Percentiles rank a stretch among this genome's conserved stretches.
These are phyloP conservation scores for Meyerozyma elateridarum DNA, from an alignment of 1,139 yeast genomes.

Conservation along the genomic window DNA sequence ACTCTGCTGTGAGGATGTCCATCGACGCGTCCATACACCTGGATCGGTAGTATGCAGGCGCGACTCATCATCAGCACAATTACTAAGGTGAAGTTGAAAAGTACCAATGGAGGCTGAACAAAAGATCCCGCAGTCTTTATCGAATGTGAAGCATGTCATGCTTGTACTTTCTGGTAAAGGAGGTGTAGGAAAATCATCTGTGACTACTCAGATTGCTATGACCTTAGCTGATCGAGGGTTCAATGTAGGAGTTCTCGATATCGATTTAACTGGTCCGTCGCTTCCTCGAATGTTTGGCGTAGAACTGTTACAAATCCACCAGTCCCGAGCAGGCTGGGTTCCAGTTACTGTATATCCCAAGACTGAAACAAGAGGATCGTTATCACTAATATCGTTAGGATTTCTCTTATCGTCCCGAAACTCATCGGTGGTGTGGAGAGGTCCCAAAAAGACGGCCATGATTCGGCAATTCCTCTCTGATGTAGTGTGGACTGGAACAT, in stretches of 20 bases:
- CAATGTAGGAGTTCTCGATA: conserved; percentile 88
- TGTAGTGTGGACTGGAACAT: conserved; percentile 65
- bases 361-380: conserved; percentile 27
- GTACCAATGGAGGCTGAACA: conserved; percentile 9
- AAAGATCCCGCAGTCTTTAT: conserved; percentile 49
- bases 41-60: too few species aligned
- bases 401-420: conserved; percentile 80
- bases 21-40: too few species aligned
- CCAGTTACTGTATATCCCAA: conserved; percentile 56
- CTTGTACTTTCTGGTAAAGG: conserved; percentile 46
- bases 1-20: too few species aligned
- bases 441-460: conserved; percentile 98
- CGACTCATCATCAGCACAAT: too few species aligned
- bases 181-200: conserved; percentile 90
- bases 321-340: conserved; percentile 83
- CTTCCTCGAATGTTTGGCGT: conserved; percentile 95
- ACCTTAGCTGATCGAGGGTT: conserved; percentile 65
- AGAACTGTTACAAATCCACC: conserved; percentile 75
- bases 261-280: conserved; percentile 96
- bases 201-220: conserved; percentile 88
- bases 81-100: too few species aligned
- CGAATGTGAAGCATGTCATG: conserved; percentile 61
- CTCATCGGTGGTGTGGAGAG: conserved; percentile 95
- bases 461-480: conserved; percentile 87
- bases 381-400: conserved; percentile 84